Conservation (phyloP, 2,329 filamentous ascomycete genomes). For the Aureobasidium musti region DNA sequence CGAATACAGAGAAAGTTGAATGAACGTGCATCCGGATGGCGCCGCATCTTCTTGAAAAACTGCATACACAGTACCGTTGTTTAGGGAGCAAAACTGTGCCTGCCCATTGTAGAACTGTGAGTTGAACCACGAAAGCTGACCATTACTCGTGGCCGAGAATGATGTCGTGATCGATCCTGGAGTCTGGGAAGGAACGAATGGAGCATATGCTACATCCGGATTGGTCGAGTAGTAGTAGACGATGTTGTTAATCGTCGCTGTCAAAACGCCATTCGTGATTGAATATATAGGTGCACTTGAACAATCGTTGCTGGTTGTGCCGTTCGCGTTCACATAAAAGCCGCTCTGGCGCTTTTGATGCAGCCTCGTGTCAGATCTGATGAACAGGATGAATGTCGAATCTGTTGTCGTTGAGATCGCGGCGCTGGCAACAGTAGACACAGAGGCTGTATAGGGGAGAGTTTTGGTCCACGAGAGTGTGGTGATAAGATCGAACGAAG, state of each 20-base stretch:
- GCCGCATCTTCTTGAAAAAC: constrained; percentile 36
- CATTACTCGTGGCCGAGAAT: constrained; percentile 34
- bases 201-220: constrained; percentile 33
- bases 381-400: constrained; percentile 33
- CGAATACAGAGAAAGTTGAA: constrained; percentile 33
- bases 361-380: constrained; percentile 13
- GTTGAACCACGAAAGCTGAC: constrained; percentile 37
- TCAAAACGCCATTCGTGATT: constrained; percentile 36
- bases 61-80: constrained; percentile 39
- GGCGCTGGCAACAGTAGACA: not conserved
- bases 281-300: constrained; percentile 37
- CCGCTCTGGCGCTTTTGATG: constrained; percentile 34
- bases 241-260: constrained; percentile 35
- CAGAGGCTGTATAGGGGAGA: not conserved
- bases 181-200: constrained; percentile 36
- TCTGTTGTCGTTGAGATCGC: constrained; percentile 14
- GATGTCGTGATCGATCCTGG: constrained; percentile 36
- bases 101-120: constrained; percentile 37
- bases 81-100: constrained; percentile 37
- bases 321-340: constrained; percentile 36
- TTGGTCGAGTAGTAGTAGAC: constrained; percentile 38
- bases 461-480: constrained; percentile 37
- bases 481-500: constrained; percentile 36
- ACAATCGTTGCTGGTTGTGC: constrained; percentile 40
- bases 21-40: constrained; percentile 36